Conservation (phyloP, 352 stramenopile species). For the Pythium pyrilobum region DNA sequence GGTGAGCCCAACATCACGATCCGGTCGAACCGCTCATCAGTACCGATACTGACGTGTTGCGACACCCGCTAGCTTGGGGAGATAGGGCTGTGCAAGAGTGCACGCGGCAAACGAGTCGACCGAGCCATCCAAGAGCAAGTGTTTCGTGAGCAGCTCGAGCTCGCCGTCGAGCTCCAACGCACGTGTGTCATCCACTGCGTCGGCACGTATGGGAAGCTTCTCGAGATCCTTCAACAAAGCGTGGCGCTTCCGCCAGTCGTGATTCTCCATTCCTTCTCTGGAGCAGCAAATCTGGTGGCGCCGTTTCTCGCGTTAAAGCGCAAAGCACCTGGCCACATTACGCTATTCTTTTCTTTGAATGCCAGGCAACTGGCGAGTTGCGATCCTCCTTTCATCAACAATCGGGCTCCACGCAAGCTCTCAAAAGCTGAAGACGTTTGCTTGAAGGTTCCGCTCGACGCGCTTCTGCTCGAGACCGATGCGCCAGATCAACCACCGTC, state of each 20-base stretch:
- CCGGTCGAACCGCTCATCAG: neutral
- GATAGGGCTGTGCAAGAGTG: conserved; percentile 75
- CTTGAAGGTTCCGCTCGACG: conserved; percentile 30
- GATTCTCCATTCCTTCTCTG: conserved; percentile 68
- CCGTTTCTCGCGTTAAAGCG: conserved; percentile 41
- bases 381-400: neutral
- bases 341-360: conserved; percentile 75
- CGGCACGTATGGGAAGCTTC: conserved; percentile 55
- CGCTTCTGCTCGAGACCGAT: conserved; percentile 70
- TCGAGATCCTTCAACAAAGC: conserved; percentile 43
- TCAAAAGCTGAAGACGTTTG: conserved; percentile 29
- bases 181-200: conserved; percentile 74
- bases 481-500: conserved; percentile 56
- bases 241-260: conserved; percentile 35
- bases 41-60: too few relatives aligned
- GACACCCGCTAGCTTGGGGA: conserved; percentile 76
- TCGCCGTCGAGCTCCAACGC: conserved; percentile 45
- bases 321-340: conserved; percentile 12
- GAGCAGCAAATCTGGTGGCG: conserved; percentile 44
- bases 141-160: conserved; percentile 46
- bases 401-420: neutral
- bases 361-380: conserved; percentile 45
- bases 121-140: conserved; percentile 34
- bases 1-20: conserved; percentile 15
- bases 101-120: conserved; percentile 39